Conservation (phyloP, 106 monocot genomes). For the Dioscorea zingiberensis region DNA sequence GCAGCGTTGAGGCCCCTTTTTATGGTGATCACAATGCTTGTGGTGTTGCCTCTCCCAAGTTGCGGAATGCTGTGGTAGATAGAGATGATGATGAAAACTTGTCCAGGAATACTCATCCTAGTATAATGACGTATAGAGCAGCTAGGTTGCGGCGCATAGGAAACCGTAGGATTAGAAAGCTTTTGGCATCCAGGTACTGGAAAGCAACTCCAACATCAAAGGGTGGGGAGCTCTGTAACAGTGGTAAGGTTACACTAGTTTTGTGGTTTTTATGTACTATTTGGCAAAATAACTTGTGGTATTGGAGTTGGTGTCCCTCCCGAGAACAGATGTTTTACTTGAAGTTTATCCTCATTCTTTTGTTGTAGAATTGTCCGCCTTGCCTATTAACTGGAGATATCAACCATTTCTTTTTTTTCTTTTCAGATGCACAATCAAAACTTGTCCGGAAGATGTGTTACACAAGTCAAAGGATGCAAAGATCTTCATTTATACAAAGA, state of each 20-base stretch:
- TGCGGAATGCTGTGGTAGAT: slow-evolving; percentile 11
- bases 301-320: background rate
- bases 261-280: background rate
- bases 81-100: slow-evolving; percentile 67
- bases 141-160: slow-evolving; percentile 28
- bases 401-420: background rate
- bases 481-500: slow-evolving; percentile 28
- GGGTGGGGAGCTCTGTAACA: slow-evolving; percentile 23
- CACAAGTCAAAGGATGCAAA: slow-evolving; percentile 30
- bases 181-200: slow-evolving; percentile 46
- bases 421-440: slow-evolving; percentile 26
- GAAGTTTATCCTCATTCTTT: background rate
- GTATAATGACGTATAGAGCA: slow-evolving; percentile 19
- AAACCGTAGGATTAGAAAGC: slow-evolving; percentile 47
- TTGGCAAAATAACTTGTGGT: background rate
- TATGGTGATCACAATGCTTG: slow-evolving; percentile 12
- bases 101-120: slow-evolving; percentile 49
- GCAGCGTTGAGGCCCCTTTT: slow-evolving; percentile 55
- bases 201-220: slow-evolving; percentile 33
- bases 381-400: background rate
- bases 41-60: slow-evolving; percentile 22
- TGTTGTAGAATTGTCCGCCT: background rate
- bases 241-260: slow-evolving; percentile 19
- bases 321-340: too few species aligned
- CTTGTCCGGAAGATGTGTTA: slow-evolving; percentile 27